Evolutionary conservation across 192 early-diverging fungal genomes (phyloP).

Genomic region (Coemansia pectinata): DNA sequence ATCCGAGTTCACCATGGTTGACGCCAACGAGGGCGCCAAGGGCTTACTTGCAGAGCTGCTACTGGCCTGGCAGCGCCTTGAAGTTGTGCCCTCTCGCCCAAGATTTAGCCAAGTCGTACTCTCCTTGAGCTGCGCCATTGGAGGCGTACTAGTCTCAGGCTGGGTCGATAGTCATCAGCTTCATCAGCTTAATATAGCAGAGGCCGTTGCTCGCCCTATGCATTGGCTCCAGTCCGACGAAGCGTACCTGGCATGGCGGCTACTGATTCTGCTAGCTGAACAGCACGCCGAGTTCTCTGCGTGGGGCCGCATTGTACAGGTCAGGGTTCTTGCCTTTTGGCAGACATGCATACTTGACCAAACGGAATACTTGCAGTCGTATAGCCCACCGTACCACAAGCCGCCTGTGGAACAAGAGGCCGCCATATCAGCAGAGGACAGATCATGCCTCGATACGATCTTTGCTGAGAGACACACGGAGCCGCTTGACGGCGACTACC

Average conservation of each 20-base stretch:
- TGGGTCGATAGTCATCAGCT: slow-evolving; percentile 11
- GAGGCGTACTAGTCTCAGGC: slow-evolving; percentile 16
- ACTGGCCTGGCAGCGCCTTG: slow-evolving; percentile 23
- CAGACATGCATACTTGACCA: not conserved
- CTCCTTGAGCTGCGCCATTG: slow-evolving; percentile 20
- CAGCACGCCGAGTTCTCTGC: slow-evolving; percentile 2
- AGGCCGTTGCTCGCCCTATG: slow-evolving; percentile 13
- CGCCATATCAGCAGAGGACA: not conserved
- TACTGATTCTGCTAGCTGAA: slow-evolving; percentile 12
- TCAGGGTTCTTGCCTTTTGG: slow-evolving; percentile 9
- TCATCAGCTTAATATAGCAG: slow-evolving; percentile 2
- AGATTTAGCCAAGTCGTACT: slow-evolving; percentile 22
- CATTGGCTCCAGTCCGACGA: slow-evolving; percentile 29
- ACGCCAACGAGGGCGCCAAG: slow-evolving; percentile 8
- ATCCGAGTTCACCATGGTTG: slow-evolving; percentile 15
- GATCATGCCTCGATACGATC: slow-evolving; percentile 6
- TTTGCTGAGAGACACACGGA: not conserved
- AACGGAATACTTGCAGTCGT: slow-evolving; percentile 9
- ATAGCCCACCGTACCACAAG: not conserved
- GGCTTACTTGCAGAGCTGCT: slow-evolving; percentile 15
- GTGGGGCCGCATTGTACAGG: slow-evolving; percentile 13
- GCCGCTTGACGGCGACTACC: not conserved
- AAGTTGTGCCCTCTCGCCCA: slow-evolving; percentile 7
- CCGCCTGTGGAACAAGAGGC: not conserved
- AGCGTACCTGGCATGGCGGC: slow-evolving; percentile 35